A percentile compares a stretch with the other conserved stretches of the same genome.
These are phyloP conservation scores for Diplodia intermedia DNA, from an alignment of 2,329 filamentous ascomycete genomes.

Conservation along the genomic window DNA sequence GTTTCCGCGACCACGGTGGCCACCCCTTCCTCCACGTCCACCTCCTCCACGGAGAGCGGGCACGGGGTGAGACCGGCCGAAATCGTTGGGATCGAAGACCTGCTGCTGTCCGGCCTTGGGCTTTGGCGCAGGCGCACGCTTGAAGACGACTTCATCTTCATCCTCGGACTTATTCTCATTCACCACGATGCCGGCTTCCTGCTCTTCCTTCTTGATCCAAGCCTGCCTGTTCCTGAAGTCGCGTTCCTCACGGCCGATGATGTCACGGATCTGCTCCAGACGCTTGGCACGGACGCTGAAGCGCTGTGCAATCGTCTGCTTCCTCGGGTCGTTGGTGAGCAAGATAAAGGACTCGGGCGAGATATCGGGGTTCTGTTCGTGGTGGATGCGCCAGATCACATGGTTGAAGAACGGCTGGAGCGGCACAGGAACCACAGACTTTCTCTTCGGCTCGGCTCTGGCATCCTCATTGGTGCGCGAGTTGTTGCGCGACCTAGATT, in stretches of 20 bases:
- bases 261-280: constrained; percentile 58
- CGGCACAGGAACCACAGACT: constrained; percentile 46
- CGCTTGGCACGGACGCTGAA: constrained; percentile 59
- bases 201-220: constrained; percentile 48
- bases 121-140: constrained; percentile 33
- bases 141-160: constrained; percentile 49
- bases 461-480: constrained; percentile 1
- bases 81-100: constrained; percentile 58
- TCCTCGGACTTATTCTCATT: constrained; percentile 39
- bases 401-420: constrained; percentile 60
- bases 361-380: constrained; percentile 55
- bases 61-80: constrained; percentile 48
- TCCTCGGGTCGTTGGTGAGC: constrained; percentile 57
- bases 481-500: constrained; percentile 16
- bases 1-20: constrained; percentile 37
- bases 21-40: constrained; percentile 40
- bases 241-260: constrained; percentile 57
- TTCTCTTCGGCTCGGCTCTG: constrained; percentile 38
- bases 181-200: constrained; percentile 35
- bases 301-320: constrained; percentile 55
- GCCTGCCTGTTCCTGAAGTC: constrained; percentile 53
- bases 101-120: constrained; percentile 42
- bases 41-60: constrained; percentile 32
- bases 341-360: constrained; percentile 60
- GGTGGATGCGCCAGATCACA: constrained; percentile 59